Conservation (phyloP, 805 yeast genomes). For the Ogataea dorogensis region DNA sequence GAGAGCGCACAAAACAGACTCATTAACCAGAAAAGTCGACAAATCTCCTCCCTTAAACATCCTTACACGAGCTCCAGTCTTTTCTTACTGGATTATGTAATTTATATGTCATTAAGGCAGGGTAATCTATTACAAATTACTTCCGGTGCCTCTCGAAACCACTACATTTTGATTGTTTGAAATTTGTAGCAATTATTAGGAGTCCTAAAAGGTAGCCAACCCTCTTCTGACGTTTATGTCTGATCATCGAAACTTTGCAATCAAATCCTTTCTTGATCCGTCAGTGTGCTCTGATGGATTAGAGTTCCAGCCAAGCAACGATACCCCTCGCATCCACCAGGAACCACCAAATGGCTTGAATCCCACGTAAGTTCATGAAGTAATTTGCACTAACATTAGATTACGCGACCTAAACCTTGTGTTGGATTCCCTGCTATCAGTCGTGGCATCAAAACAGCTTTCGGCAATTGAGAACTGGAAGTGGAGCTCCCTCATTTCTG, state of each 20-base stretch:
- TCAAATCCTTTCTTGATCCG: no score
- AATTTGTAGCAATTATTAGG: conserved; percentile 2
- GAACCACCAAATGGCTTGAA: neutral
- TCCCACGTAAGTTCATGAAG: neutral
- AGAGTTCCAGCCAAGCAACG: no score
- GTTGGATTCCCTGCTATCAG: neutral
- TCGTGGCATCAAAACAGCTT: neutral
- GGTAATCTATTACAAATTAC: neutral
- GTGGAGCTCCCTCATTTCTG: neutral
- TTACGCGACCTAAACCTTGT: neutral
- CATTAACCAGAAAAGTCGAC: no score
- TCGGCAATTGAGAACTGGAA: neutral
- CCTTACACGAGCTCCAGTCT: neutral
- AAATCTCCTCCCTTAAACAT: no score
- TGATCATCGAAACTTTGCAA: no score
- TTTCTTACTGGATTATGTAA: no score
- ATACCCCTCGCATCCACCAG: neutral
- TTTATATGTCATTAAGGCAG: neutral
- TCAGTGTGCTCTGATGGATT: no score
- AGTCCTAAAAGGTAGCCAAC: neutral
- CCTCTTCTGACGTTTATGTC: neutral
- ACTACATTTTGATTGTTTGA: neutral
- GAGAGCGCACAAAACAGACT: no score
- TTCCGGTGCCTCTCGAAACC: conserved; percentile 3
- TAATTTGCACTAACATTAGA: neutral